A percentile compares a stretch with the other conserved stretches of the same genome.
phyloP scores from a whole-genome alignment of 2,329 filamentous ascomycete genomes.

The Aspergillus versicolor region DNA sequence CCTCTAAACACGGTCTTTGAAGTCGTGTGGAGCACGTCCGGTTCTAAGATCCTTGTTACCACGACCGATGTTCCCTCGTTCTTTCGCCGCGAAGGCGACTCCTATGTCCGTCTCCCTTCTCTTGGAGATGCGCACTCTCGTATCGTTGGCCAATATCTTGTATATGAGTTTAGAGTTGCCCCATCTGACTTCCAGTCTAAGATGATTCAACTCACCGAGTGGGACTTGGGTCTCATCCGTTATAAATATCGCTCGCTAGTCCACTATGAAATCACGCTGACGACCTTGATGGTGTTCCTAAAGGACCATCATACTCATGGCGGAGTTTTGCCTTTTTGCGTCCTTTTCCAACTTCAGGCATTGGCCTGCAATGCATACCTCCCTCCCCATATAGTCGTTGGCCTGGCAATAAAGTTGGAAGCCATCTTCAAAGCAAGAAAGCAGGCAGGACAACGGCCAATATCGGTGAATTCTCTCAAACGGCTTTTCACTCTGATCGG shows the following conservation, averaged over 20 bases:
- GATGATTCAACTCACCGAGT: constrained; percentile 25
- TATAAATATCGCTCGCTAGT: neutral
- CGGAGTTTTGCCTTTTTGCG: constrained; percentile 47
- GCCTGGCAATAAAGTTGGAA: constrained; percentile 48
- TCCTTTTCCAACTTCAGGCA: constrained; percentile 62
- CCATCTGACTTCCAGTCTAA: constrained; percentile 20
- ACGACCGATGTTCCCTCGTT: constrained; percentile 56
- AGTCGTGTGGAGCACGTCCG: constrained; percentile 41
- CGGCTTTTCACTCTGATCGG: constrained; percentile 55
- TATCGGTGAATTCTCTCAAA: constrained; percentile 56
- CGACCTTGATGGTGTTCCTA: constrained; percentile 24
- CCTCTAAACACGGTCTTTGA: constrained; percentile 51
- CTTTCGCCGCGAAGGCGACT: constrained; percentile 5
- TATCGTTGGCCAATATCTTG: constrained; percentile 32
- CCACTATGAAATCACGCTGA: neutral
- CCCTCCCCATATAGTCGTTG: constrained; percentile 52
- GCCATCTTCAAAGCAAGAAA: constrained; percentile 27
- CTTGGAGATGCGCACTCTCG: constrained; percentile 10
- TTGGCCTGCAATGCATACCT: constrained; percentile 64
- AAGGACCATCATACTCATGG: constrained; percentile 27
- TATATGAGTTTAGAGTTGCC: constrained; percentile 46
- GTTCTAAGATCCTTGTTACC: constrained; percentile 48
- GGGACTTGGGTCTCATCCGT: constrained; percentile 13
- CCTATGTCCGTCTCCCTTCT: constrained; percentile 4
- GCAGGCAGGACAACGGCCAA: constrained; percentile 28